A percentile compares a stretch with the other conserved stretches of the same genome.
phyloP scores from a whole-genome alignment of 371 early-diverging fungal genomes.

The Rhizopus arrhizus region DNA sequence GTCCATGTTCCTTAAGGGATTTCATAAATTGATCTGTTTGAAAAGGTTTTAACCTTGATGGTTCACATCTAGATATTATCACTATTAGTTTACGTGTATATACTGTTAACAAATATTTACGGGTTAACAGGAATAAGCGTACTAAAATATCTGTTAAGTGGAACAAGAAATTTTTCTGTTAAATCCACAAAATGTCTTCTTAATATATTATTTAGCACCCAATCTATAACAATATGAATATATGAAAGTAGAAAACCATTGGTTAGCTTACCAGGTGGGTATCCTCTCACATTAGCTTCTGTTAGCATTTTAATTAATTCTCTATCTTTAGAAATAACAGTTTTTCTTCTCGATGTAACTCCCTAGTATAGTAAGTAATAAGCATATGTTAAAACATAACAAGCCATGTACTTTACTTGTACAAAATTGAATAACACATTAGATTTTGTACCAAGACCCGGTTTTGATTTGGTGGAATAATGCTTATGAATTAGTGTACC shows the following conservation, averaged over 20 bases:
- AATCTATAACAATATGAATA: constrained; percentile 35
- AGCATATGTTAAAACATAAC: background rate
- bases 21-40: constrained; percentile 57
- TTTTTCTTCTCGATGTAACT: constrained; percentile 78
- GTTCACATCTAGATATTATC: constrained; percentile 16
- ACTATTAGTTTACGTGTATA: background rate
- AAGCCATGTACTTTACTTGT: constrained; percentile 37
- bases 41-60: constrained; percentile 54
- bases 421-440: constrained; percentile 57
- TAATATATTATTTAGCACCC: constrained; percentile 85
- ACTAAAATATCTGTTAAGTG: constrained; percentile 92
- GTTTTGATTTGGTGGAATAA: constrained; percentile 28
- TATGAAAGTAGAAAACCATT: background rate
- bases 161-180: constrained; percentile 91
- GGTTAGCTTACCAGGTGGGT: constrained; percentile 54
- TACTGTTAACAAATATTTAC: constrained; percentile 32
- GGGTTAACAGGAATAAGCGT: constrained; percentile 73
- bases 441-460: constrained; percentile 35
- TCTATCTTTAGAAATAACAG: constrained; percentile 77
- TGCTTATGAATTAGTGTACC: constrained; percentile 43
- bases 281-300: constrained; percentile 67
- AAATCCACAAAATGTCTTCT: constrained; percentile 91
- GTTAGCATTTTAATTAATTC: constrained; percentile 71
- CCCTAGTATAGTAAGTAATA: constrained; percentile 37
- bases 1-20: constrained; percentile 55